Conservation (phyloP, 768 basidiomycete genomes). For the Hericium rajendrae region DNA sequence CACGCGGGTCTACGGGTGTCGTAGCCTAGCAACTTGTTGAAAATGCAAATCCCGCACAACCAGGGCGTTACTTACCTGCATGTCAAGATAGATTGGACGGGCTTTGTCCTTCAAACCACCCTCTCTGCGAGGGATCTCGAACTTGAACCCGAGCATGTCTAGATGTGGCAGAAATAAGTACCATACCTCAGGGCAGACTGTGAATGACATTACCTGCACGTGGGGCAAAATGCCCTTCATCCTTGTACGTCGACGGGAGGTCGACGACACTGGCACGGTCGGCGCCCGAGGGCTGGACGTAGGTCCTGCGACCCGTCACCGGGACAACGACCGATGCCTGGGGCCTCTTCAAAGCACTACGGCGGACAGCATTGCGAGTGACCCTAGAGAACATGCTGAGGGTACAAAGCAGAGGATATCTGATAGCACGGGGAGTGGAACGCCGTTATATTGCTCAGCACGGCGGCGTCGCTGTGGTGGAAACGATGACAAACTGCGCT, state of each 20-base stretch:
- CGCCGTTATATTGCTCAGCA: neutral
- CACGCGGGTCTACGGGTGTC: constrained; percentile 94
- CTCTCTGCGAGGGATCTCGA: constrained; percentile 55
- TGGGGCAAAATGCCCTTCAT: constrained; percentile 61
- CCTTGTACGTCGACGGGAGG: constrained; percentile 63
- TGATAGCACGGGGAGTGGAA: constrained; percentile 5
- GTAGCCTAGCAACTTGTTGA: constrained; percentile 56
- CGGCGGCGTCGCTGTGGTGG: neutral
- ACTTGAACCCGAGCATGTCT: constrained; percentile 89
- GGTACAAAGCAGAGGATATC: constrained; percentile 7
- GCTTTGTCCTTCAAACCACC: constrained; percentile 47
- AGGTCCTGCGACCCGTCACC: constrained; percentile 33
- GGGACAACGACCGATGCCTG: constrained; percentile 11
- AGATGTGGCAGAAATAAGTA: constrained; percentile 2
- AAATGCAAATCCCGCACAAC: neutral
- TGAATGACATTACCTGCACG: constrained; percentile 41
- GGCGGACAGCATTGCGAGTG: constrained; percentile 26
- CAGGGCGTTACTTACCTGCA: constrained; percentile 57
- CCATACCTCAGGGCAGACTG: neutral
- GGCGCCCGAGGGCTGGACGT: constrained; percentile 76
- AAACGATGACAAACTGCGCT: neutral
- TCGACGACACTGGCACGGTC: constrained; percentile 80
- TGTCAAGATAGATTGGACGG: constrained; percentile 94
- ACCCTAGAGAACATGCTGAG: constrained; percentile 49
- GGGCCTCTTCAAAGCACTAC: constrained; percentile 21